Base-by-base conservation (phyloP, 495 filamentous ascomycete genomes). In the Cercophora samala region DNA sequence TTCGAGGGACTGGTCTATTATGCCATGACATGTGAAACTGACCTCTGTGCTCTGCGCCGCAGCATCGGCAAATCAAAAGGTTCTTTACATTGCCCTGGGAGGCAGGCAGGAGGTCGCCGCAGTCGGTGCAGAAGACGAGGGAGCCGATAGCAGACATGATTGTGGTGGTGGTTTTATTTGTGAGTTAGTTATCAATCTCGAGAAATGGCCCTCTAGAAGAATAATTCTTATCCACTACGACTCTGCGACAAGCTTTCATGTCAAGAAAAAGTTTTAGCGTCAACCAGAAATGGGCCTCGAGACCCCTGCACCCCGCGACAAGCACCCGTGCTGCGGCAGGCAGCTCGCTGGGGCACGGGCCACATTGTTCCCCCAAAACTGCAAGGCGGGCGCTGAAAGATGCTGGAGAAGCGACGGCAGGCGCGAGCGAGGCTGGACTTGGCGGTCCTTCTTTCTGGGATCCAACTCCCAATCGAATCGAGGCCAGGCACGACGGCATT, bases 121-220 rank as follows among this genome's bases (percentile, higher is more conserved):
- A 97, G 75, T 93, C 92, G 19, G 87, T 92, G 80, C 95, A 97
- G 80, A 99, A 99, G 53, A 97, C 87, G 32, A 97, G 82, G 29
- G 93, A 95, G 24, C 93, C 94, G 67, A 97, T 91, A 11, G 89
- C 87, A 66, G 94, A 88, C 93, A 97, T 97, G 29, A 68, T 80
- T 23, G 53, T 11, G 15, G 24, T 52, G 51, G 32, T 23, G 18
- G 46, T 32, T 60, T 53, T 46, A 51, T 37, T 61, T 61, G 59
- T n/a, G n/a, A n/a, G 32, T 46, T 37, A 18, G 37, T 6, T 42
- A 59, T 55, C 29, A n/a, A 65, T 0, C 18, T 22, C 11, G 4
- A 56, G 22, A 11, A 18, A 21, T 56, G 52, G 15, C 52, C 6
- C 53, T 56, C 53, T 11, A 23, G 22, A 46, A 23, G 22, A 46